Base-by-base conservation (phyloP, 1,284 basidiomycete genomes). In the Cryptococcus jaspeensis region DNA sequence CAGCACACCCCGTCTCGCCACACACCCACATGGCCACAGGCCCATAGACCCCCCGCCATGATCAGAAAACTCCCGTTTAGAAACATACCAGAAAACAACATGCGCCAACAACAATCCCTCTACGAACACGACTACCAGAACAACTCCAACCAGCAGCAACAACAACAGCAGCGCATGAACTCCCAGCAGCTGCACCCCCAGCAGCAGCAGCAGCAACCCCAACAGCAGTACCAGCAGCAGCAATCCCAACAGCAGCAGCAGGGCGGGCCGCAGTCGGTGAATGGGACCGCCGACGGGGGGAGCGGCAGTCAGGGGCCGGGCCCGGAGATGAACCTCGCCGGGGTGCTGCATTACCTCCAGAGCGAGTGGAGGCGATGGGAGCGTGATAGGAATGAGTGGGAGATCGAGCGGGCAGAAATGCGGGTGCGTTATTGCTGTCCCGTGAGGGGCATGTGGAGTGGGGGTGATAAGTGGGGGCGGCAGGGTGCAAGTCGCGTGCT, bases 321-420 rank as follows among this genome's bases (percentile, higher is more conserved):
- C 9, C 69, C 69, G 73, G 90, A 92, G 78, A 91, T 90, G 78
- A 95, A 90, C 43, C 86, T 99, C 57, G 93, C 94, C 9, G 90
- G 87, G 72, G 92, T 98, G 56, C 83, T 99, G 58, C 95, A 99
- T 80, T 98, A 93, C 77, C 83, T 99, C 48, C 96, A 99, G 80
- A 92, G 90, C 52, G 96, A 99, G 82, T 98, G 94, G 92, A 83
- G 96, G 61, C 84, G 92, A 59, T 94, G 92, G 74, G 94, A 98
- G 76, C 87, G 92, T 74, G 94, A 99, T 80, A 85, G 95, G 69
- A 99, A 99, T 76, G 94, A 98, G 79, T 99, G 94, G 95, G 95
- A 98, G 82, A 99, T 99, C 70, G 95, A 99, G 80, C 83, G 95
- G 66, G 95, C 96, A 37, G 95, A 99, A 79, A 96, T 99, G 92